Evolutionary conservation across 164 flowering plant genomes (phyloP).

Genomic region (Warburgia ugandensis): DNA sequence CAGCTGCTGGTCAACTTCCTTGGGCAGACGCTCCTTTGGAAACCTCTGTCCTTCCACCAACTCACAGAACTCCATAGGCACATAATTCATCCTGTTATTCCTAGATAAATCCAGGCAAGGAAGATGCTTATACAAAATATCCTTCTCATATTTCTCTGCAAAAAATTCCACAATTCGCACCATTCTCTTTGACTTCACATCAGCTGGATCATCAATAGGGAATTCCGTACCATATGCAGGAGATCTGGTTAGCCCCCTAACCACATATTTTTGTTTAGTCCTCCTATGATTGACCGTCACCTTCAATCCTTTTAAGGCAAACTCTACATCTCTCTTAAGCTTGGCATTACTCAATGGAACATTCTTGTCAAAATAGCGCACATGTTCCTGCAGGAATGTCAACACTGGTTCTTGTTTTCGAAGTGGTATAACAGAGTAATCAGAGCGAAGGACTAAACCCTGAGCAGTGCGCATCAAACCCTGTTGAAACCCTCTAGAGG

Average conservation of each 20-base stretch:
- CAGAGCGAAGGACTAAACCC: conserved; percentile 47
- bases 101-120: conserved; percentile 69
- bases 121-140: conserved; percentile 29
- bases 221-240: conserved; percentile 20
- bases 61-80: conserved; percentile 77
- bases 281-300: conserved; percentile 57
- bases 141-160: conserved; percentile 30
- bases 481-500: conserved; percentile 47
- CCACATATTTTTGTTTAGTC: conserved; percentile 43
- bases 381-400: conserved; percentile 37
- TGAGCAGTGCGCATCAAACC: conserved; percentile 56
- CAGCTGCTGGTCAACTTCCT: conserved; percentile 16
- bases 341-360: not conserved
- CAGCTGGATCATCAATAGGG: conserved; percentile 24
- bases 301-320: conserved; percentile 40
- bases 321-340: conserved; percentile 6
- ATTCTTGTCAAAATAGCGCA: conserved; percentile 9
- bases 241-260: conserved; percentile 34
- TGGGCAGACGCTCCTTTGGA: conserved; percentile 42
- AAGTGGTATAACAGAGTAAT: conserved; percentile 54
- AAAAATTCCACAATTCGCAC: conserved; percentile 41
- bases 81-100: conserved; percentile 28
- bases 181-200: conserved; percentile 13
- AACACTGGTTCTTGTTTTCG: conserved; percentile 42
- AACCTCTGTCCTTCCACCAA: conserved; percentile 62